Base-by-base conservation (phyloP, 192 early-diverging fungal genomes). In the Geranomyces variabilis region DNA sequence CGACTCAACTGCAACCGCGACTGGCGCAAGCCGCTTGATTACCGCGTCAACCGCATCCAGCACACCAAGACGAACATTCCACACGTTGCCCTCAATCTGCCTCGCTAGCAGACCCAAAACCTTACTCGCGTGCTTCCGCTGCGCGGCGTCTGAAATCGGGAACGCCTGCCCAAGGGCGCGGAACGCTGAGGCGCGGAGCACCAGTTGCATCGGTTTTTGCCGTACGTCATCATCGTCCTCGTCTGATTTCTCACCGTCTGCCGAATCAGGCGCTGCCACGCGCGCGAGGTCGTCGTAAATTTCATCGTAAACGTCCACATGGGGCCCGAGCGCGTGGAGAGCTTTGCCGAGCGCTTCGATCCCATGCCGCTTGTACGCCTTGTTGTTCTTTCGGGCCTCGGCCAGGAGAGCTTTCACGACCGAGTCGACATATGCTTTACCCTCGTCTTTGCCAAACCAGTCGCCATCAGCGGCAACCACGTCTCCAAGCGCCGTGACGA, bases 21-120 rank as follows among this genome's bases (percentile, higher is more conserved):
- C 10, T 22, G 53, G 17, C 14, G 49, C 46, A 28, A 77, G 61
- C 48, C 79, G 77, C 21, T 70, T 66, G n/a, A 93, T 46, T 28
- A 93, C 82, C 17, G 73, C 80, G 0, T 84, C 73, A 10, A 95
- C 53, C 8, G 87, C 83, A 22, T 92, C 90, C 36, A 96, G 75
- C 17, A 92, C 83, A 10, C 88, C 87, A 1, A 91, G 71, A 7
- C 89, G 82, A 4, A 93, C 88, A 73, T 95, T 96, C 95, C 95
- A 97, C 22, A 94, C 85, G 41, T 92, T 88, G 0, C 81, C 85
- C 6, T 84, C 77, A 1, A 92, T 78, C 19, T 84, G 77, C 10
- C 74, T 73, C 0, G 82, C 77, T 36, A 94, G 69, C 8, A 81
- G 67, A 1, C 58, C 19, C 14, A 77, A 75, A 43, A 91, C 68